Conservation (phyloP, 23 red algal species). For the Agarophyton chilense region DNA sequence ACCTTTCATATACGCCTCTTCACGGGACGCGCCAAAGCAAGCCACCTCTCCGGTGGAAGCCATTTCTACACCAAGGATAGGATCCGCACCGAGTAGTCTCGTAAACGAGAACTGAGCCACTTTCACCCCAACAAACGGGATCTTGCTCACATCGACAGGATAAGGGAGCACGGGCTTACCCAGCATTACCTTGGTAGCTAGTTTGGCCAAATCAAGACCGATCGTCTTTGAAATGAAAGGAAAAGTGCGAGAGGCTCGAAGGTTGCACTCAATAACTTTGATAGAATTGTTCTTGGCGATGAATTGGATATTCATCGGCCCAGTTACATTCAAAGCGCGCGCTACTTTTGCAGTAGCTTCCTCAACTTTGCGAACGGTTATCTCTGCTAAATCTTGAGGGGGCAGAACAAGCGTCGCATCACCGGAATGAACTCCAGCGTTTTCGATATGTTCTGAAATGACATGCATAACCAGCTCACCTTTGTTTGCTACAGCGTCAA, state of each 20-base stretch:
- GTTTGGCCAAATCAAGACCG: slow-evolving; percentile 95
- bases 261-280: slow-evolving; percentile 99
- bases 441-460: slow-evolving; percentile 97
- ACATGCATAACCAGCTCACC: slow-evolving; percentile 98
- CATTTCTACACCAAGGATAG: slow-evolving; percentile 99
- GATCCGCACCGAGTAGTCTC: slow-evolving; percentile 92
- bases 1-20: slow-evolving; percentile 98
- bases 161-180: slow-evolving; percentile 81
- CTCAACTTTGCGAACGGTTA: slow-evolving; percentile 96
- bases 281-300: slow-evolving; percentile 99
- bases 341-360: slow-evolving; percentile 94
- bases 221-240: slow-evolving; percentile 98
- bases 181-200: slow-evolving; percentile 99
- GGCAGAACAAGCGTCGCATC: slow-evolving; percentile 97
- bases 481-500: slow-evolving; percentile 95
- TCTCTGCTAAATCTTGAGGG: slow-evolving; percentile 86
- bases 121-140: slow-evolving; percentile 93
- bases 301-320: slow-evolving; percentile 99
- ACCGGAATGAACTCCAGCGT: slow-evolving; percentile 99
- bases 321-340: slow-evolving; percentile 94
- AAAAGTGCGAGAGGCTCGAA: slow-evolving; percentile 92
- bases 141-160: slow-evolving; percentile 80
- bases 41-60: slow-evolving; percentile 99
- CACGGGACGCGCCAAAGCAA: slow-evolving; percentile 87
- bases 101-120: slow-evolving; percentile 98